Evolutionary conservation across 2,329 filamentous ascomycete genomes (phyloP), one percentile per base, ranked within the genome.

Genomic region (Aspergillus novoparasiticus): DNA sequence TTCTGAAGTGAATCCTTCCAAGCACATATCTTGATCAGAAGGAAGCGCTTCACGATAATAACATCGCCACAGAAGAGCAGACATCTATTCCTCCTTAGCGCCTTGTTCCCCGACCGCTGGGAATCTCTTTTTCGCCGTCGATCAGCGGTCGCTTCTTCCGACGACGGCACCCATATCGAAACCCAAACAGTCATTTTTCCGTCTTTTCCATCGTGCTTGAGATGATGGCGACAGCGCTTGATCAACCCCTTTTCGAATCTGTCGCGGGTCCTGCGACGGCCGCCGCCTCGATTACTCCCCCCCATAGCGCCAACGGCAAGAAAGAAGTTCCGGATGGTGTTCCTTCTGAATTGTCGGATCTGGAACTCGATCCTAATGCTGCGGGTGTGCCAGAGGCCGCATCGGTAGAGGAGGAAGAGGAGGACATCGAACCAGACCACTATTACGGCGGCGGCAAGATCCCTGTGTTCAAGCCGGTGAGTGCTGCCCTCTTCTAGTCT

Each of bases 401-500:
- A 11, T 72, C 73, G 19, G 81, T 83, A 46, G 82, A 84, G 60
- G 85, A 87, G 54, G 90, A 93, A 70, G 89, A 91, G 70, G 91
- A 90, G 69, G 91, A 95, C 59, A 86, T 96, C 60, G 83, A 89
- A 54, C 94, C 94, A 1, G 92, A 94, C 75, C 90, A 97, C 78
- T 97, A 92, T 83, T 96, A 93, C 74, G 94, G 87, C 59, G 86
- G 84, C 62, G 87, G 93, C 66, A 91, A 89, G 66, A 91, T 99
- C 41, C 94, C 95, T 10, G 90, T 99, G 64, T 99, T 99, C 81
- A 94, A 90, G 79, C 95, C 95, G 68, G 87, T 89, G 81, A 75
- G 86, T 86, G 34, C 10, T 59, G 55, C 14, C n/a, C 23, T 50
- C 28, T 32, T 16, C 21, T n/a, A 34, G 45, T 45, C 43, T 36